Conservation (phyloP, 1,284 basidiomycete species). For the Puccinia coronata region DNA sequence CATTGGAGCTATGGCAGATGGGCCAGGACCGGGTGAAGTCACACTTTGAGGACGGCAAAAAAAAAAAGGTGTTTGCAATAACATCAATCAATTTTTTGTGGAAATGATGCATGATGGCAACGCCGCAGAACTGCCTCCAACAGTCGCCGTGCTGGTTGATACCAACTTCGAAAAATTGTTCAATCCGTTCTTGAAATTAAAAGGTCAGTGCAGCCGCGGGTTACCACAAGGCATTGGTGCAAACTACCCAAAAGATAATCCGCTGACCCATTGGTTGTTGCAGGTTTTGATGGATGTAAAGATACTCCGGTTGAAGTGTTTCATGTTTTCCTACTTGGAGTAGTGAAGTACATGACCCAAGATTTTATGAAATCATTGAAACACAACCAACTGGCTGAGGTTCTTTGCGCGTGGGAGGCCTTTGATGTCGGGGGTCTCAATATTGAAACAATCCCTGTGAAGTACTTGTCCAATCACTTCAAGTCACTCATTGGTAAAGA, state of each 20-base stretch:
- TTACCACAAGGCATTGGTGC: too few species aligned
- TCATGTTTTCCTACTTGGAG: not conserved
- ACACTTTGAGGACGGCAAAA: not conserved
- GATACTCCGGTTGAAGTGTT: not conserved
- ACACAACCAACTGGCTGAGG: not conserved
- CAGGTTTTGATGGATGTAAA: not conserved
- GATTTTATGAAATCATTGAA: not conserved
- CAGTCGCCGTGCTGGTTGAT: too few species aligned
- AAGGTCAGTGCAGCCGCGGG: too few species aligned
- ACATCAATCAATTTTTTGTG: not conserved
- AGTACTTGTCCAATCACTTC: not conserved
- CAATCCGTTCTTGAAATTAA: constrained; percentile 5
- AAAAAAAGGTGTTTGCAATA: not conserved
- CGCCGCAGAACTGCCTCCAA: not conserved
- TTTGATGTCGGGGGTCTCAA: not conserved
- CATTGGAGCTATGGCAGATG: not conserved
- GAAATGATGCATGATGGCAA: not conserved
- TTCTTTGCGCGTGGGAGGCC: not conserved
- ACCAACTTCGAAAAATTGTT: too few species aligned
- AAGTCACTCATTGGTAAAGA: constrained; percentile 59
- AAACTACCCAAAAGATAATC: too few species aligned
- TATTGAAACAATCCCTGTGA: not conserved
- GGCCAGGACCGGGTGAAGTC: not conserved
- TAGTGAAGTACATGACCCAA: constrained; percentile 39
- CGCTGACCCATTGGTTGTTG: not conserved